Evolutionary conservation across 1,284 basidiomycete species (phyloP).

Genomic region (Fomes fomentarius): DNA sequence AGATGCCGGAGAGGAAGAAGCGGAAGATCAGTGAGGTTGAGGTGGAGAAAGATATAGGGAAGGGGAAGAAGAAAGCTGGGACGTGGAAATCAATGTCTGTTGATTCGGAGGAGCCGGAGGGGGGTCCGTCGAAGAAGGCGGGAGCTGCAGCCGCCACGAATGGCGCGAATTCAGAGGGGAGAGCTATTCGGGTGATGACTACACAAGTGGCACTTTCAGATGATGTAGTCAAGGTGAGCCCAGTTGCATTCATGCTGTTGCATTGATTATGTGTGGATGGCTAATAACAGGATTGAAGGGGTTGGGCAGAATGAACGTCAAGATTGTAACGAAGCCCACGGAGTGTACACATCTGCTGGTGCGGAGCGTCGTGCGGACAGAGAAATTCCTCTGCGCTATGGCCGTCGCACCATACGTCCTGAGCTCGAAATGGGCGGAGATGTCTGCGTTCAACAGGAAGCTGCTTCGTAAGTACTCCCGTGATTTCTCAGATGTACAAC

Average conservation of each 20-base stretch:
- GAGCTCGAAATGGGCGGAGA: conserved; percentile 66
- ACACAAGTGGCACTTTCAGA: conserved; percentile 61
- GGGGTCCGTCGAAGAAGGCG: conserved; percentile 18
- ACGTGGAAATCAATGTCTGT: conserved; percentile 9
- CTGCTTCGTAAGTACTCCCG: conserved; percentile 59
- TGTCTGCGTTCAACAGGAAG: conserved; percentile 55
- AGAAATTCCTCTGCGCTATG: conserved; percentile 82
- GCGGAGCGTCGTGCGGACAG: conserved; percentile 71
- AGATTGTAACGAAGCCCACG: conserved; percentile 56
- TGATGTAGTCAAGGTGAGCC: conserved; percentile 54
- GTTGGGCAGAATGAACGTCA: conserved; percentile 65
- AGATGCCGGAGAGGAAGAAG: conserved; percentile 39
- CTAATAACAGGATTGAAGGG: conserved; percentile 42
- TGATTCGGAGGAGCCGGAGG: conserved; percentile 15
- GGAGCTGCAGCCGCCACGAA: conserved; percentile 11
- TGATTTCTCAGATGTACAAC: neutral
- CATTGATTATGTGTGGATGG: neutral
- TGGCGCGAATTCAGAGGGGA: conserved; percentile 1
- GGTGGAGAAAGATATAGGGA: conserved; percentile 24
- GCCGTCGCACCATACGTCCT: conserved; percentile 63
- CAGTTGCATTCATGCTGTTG: neutral
- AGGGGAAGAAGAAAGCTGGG: conserved; percentile 24
- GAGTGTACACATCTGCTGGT: conserved; percentile 81
- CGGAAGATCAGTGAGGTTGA: conserved; percentile 26
- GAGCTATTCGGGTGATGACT: conserved; percentile 54